Base-by-base conservation (phyloP, 2,329 filamentous ascomycete species). In the Knufia fluminis region DNA sequence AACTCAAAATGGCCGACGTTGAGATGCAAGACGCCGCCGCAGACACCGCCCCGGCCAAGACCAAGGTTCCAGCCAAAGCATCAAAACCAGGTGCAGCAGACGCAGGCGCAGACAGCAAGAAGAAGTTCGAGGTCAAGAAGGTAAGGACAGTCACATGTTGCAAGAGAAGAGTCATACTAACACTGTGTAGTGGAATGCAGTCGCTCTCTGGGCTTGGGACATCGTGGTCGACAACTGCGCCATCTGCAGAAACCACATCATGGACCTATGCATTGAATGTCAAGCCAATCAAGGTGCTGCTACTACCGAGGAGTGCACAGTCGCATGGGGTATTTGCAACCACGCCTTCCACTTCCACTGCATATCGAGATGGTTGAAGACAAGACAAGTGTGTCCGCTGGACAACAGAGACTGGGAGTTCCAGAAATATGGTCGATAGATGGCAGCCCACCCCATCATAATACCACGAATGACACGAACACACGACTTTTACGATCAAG, bases 281-380 rank as follows among this genome's bases (percentile, higher is more conserved):
- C 92, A 98, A 73, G 92, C 92, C 50, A 98, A 98, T 68, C 92
- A 98, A 71, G 90, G 91, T 32, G 96, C 90, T 14, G 90, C 91
- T 38, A 96, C 92, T 0, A 96, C 86, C 57, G 92, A 98, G 64
- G 92, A 98, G 69, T 98, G 92, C 68, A 98, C 92, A 31, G 92
- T 98, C 20, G 92, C 92, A 22, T 98, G 92, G 92, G 92, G 92
- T 49, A 96, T 97, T 55, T 98, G 92, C 77, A 98, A 98, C 65
- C 92, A 98, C 65, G 92, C 92, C 24, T 98, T 98, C 77, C 92
- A 98, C 71, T 98, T 98, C 73, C 92, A 98, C 73, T 98, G 92
- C 75, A 98, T 98, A 65, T 97, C 92, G 10, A 81, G 92, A 70
- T 98, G 92, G 92, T 76, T 98, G 52, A 98, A 98, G 77, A 95